Percentiles rank a stretch among this genome's conserved stretches.
Conservation (phyloP, 305 asterid genomes). For the Coffea humblotiana region DNA sequence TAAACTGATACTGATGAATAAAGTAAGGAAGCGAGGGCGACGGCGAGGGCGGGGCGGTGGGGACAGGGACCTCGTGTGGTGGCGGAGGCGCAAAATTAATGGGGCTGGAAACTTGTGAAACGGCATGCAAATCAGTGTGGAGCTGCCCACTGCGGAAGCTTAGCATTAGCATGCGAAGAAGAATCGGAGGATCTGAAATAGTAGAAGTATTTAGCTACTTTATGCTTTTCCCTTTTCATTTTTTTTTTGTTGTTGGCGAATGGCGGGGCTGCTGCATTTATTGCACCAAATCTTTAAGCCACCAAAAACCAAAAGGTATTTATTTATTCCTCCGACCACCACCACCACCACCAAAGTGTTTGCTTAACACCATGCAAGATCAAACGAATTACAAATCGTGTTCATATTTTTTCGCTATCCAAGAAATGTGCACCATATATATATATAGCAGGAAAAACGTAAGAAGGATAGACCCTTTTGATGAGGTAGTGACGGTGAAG, state of each 20-base stretch:
- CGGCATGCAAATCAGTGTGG: slow-evolving; percentile 12
- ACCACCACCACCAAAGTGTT: neutral
- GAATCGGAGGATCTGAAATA: neutral
- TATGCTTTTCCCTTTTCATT: neutral
- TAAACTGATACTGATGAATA: too few species aligned
- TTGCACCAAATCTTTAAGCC: neutral
- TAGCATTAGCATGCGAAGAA: neutral
- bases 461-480: too few species aligned
- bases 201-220: neutral
- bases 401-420: too few species aligned
- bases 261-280: too few species aligned
- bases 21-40: neutral
- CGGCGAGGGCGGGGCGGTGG: neutral
- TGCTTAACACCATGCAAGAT: neutral
- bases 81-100: neutral
- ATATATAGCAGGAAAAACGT: too few species aligned
- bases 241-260: too few species aligned
- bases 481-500: too few species aligned
- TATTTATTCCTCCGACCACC: too few species aligned
- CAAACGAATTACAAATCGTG: neutral
- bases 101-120: neutral
- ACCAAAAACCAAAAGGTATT: neutral
- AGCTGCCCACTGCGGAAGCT: neutral
- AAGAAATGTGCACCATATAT: too few species aligned
- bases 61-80: slow-evolving; percentile 5